Percentiles rank a stretch among this genome's conserved stretches.
phyloP scores from a whole-genome alignment of 2,329 filamentous ascomycete genomes.

The Xylaria sp. region DNA sequence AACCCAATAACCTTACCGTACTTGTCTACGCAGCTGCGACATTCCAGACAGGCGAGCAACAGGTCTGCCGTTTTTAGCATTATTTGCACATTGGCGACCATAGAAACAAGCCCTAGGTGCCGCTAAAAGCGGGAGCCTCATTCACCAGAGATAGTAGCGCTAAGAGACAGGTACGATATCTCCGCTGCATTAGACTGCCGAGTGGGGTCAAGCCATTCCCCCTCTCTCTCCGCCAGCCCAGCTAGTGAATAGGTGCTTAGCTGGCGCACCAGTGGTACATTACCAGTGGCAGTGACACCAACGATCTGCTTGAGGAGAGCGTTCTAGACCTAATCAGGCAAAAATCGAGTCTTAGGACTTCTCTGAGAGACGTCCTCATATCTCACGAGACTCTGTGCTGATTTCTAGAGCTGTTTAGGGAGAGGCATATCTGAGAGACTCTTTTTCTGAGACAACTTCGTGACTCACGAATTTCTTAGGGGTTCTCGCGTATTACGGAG shows the following conservation, averaged over 20 bases:
- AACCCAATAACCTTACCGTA: not conserved
- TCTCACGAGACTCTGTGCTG: not conserved
- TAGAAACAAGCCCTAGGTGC: slow-evolving; percentile 3
- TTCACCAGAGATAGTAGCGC: slow-evolving; percentile 22
- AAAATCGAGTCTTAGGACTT: not conserved
- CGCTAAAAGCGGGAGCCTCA: slow-evolving; percentile 41
- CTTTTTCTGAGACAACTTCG: not conserved
- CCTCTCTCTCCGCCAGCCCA: slow-evolving; percentile 8
- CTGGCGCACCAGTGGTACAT: slow-evolving; percentile 1
- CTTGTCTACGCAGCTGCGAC: slow-evolving; percentile 15
- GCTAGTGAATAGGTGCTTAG: not conserved
- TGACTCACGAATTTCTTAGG: not conserved
- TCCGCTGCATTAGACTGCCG: slow-evolving; percentile 22
- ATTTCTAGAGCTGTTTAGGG: slow-evolving; percentile 16
- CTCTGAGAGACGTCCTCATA: too few relatives aligned
- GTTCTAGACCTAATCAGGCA: slow-evolving; percentile 4
- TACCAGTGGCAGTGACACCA: slow-evolving; percentile 1
- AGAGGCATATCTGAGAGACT: not conserved
- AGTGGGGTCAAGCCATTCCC: slow-evolving; percentile 21
- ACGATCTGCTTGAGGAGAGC: not conserved
- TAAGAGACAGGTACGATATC: slow-evolving; percentile 8
- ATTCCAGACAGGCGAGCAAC: slow-evolving; percentile 30
- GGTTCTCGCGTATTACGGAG: not conserved
- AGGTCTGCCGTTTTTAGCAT: slow-evolving; percentile 25
- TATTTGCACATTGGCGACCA: slow-evolving; percentile 6